Evolutionary conservation across 176 grass and related monocot species (phyloP), one percentile per base, ranked within the genome.

Genomic region (Aegilops sharonensis): DNA sequence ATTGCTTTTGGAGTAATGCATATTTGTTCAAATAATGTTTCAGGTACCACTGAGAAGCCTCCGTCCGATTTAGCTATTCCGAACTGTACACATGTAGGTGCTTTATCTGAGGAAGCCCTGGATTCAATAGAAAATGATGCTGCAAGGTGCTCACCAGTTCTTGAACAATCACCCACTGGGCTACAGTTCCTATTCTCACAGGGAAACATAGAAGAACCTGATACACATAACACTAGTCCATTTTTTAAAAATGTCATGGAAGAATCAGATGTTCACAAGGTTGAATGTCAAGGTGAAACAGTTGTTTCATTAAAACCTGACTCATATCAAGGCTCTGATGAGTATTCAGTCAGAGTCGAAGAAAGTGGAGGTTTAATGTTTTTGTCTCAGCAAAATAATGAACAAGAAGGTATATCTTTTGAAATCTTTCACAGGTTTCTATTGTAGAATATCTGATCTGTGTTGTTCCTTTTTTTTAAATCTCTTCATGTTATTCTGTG

Each of bases 91-190:
- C 25, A 36, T 63, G 70, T 52, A 37, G 45, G 30, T 63, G 29
- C 27, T 88, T 40, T 85, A 11, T 80, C 29, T 56, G 75, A 75
- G 47, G 73, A 86, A 77, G 79, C 43, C 20, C 25, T n/a, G 10
- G 4, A 12, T 50, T 81, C 17, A 32, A 39, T 24, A 9, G 75
- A 87, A 40, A 68, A 81, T 42, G 72, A 45, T 67, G 57, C 66
- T 83, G 89, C 43, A 91, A 80, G 50, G 48, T 56, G 72, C 42
- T 78, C 85, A 77, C 66, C 77, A 81, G 81, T 70, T 63, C 17
- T 63, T 18, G 75, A 59, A 29, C 45, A 61, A 60, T 80, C 82
- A 79, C 11, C 86, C 27, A 30, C 83, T 78, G 85, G 54, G 2
- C 36, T 80, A 78, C 75, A 75, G 8, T 80, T 70, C 29, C 61